Conservation (phyloP, 306 rosid species). For the Trichosanthes truncata region DNA sequence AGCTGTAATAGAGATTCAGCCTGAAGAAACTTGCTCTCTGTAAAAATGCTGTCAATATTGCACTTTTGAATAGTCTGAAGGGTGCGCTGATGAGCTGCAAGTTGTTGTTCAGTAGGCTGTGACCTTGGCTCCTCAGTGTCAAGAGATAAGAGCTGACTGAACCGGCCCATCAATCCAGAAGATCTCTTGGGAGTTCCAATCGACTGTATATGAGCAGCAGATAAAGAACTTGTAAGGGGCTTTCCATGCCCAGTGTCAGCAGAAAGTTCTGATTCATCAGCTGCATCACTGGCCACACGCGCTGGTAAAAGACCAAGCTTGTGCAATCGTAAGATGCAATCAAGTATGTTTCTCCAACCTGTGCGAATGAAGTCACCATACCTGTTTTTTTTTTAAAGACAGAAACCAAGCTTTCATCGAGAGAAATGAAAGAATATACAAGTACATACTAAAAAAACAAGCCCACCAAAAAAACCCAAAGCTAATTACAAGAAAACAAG, state of each 20-base stretch:
- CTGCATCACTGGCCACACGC: constrained; percentile 94
- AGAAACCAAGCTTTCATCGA: background rate
- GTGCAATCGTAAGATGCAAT: constrained; percentile 87
- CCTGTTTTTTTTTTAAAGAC: constrained; percentile 26
- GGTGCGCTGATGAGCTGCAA: constrained; percentile 96
- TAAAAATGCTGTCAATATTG: constrained; percentile 88
- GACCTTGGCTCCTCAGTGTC: constrained; percentile 96
- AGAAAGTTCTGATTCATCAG: constrained; percentile 77
- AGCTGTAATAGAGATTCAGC: constrained; percentile 93
- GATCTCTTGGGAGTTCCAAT: constrained; percentile 92
- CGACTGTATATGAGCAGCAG: constrained; percentile 68
- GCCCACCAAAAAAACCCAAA: background rate
- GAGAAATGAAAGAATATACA: background rate
- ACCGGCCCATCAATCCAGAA: constrained; percentile 94
- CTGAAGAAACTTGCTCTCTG: constrained; percentile 90
- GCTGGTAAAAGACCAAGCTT: constrained; percentile 98
- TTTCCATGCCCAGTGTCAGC: constrained; percentile 71
- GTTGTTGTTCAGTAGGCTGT: constrained; percentile 98
- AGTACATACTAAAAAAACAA: background rate
- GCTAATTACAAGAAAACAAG: constrained; percentile 9
- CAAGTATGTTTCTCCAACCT: constrained; percentile 97
- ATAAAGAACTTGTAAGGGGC: constrained; percentile 61
- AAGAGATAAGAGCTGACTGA: constrained; percentile 94
- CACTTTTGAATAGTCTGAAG: constrained; percentile 87
- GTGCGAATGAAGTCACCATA: constrained; percentile 93